phyloP scores from a whole-genome alignment of 495 filamentous ascomycete species.

The Alectoria sarmentosa region DNA sequence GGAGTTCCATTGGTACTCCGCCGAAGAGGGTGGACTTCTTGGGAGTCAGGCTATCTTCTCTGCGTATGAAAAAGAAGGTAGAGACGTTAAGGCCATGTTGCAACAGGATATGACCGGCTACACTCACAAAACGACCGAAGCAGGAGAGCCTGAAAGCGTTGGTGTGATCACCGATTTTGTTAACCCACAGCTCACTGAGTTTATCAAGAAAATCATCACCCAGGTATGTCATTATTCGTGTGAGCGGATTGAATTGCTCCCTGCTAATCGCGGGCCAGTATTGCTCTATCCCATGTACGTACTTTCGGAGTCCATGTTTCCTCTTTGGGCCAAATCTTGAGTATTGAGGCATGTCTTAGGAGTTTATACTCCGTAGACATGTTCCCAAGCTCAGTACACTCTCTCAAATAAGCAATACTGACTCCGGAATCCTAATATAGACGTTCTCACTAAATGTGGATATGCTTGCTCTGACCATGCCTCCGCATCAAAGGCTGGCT shows the following conservation, averaged over 20 bases:
- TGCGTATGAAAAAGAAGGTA: conserved; percentile 64
- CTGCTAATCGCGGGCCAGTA: conserved; percentile 43
- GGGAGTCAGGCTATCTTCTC: conserved; percentile 83
- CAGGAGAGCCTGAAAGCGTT: conserved; percentile 76
- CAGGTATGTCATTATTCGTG: conserved; percentile 42
- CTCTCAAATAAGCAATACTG: too few relatives aligned
- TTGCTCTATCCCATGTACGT: conserved; percentile 87
- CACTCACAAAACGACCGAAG: conserved; percentile 72
- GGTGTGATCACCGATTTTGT: conserved; percentile 95
- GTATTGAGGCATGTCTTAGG: too few relatives aligned
- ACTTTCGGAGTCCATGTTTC: too few relatives aligned
- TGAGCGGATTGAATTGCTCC: not conserved
- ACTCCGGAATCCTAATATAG: too few relatives aligned
- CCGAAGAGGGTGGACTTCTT: conserved; percentile 85
- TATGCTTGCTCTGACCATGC: conserved; percentile 98
- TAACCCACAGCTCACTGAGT: conserved; percentile 70
- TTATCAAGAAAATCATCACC: conserved; percentile 84
- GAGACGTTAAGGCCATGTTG: conserved; percentile 91
- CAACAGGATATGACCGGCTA: conserved; percentile 99
- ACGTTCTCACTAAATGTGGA: conserved; percentile 85
- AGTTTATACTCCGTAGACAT: too few relatives aligned
- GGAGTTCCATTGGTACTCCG: conserved; percentile 95
- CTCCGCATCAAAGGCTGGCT: conserved; percentile 91
- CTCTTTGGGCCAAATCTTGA: too few relatives aligned
- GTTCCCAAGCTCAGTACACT: too few relatives aligned